Evolutionary conservation across 352 stramenopile species (phyloP).

Genomic region (Pythium coloratum): DNA sequence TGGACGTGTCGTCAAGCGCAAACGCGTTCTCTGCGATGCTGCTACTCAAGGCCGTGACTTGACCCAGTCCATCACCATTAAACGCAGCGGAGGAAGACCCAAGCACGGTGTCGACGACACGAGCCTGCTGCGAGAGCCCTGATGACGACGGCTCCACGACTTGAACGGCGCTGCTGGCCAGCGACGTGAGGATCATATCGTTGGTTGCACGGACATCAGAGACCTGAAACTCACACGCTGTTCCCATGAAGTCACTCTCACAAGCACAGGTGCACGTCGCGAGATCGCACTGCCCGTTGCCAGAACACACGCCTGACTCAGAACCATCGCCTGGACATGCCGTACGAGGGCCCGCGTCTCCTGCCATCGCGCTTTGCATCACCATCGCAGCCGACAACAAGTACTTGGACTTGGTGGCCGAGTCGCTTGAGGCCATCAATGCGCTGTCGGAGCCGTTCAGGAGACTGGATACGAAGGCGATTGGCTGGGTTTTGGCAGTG

Average conservation of each 20-base stretch:
- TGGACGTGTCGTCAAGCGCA: slow-evolving; percentile 31
- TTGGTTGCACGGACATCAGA: slow-evolving; percentile 39
- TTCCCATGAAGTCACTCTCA: slow-evolving; percentile 41
- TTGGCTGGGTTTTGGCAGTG: slow-evolving; percentile 34
- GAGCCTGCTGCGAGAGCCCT: slow-evolving; percentile 52
- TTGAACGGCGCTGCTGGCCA: slow-evolving; percentile 25
- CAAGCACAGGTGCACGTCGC: slow-evolving; percentile 35
- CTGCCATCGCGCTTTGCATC: slow-evolving; percentile 39
- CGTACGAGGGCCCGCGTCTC: background rate
- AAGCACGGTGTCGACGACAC: slow-evolving; percentile 47
- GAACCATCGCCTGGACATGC: slow-evolving; percentile 20
- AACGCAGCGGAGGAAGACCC: slow-evolving; percentile 40
- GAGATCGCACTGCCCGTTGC: slow-evolving; percentile 35
- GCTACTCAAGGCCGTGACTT: slow-evolving; percentile 44
- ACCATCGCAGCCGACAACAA: slow-evolving; percentile 49
- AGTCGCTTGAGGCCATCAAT: slow-evolving; percentile 19
- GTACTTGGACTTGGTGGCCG: slow-evolving; percentile 33
- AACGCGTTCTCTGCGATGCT: slow-evolving; percentile 51
- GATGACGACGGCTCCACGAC: slow-evolving; percentile 43
- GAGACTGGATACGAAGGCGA: slow-evolving; percentile 41
- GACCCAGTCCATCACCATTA: slow-evolving; percentile 27
- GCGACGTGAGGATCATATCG: slow-evolving; percentile 42
- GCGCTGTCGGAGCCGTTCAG: slow-evolving; percentile 17
- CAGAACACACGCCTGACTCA: slow-evolving; percentile 30
- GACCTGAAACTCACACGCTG: slow-evolving; percentile 41